Evolutionary conservation across 306 rosid genomes (phyloP).

Genomic region (Trichosanthes truncata): DNA sequence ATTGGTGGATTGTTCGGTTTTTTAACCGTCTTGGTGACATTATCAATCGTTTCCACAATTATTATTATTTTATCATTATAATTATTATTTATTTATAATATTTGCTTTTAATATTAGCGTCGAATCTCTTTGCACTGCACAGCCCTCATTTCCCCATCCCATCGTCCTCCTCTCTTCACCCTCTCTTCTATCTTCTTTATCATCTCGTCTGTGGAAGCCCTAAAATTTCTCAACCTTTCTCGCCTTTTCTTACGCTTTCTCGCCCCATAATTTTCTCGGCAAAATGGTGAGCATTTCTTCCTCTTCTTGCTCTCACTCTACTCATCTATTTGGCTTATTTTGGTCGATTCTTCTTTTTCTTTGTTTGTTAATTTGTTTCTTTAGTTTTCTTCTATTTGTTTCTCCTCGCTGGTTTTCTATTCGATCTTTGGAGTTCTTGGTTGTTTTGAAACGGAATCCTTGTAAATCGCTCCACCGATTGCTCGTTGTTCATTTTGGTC

Average conservation of each 20-base stretch:
- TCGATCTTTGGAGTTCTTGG: not conserved
- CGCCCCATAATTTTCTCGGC: conserved; percentile 13
- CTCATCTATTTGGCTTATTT: not conserved
- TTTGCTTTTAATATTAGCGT: conserved; percentile 1
- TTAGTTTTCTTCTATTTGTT: not conserved
- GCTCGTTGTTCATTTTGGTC: not conserved
- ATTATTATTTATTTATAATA: not conserved
- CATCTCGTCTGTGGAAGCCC: conserved; percentile 15
- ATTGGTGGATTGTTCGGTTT: conserved; percentile 1
- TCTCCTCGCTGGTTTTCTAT: not conserved
- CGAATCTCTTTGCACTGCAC: not conserved
- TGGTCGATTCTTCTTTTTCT: not conserved
- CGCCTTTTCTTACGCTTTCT: conserved; percentile 8
- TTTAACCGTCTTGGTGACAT: not conserved
- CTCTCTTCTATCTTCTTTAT: not conserved
- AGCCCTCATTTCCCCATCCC: conserved; percentile 3
- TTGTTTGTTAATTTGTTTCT: not conserved
- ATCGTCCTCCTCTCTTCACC: not conserved
- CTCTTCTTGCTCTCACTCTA: not conserved
- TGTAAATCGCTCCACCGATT: not conserved
- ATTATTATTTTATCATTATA: not conserved
- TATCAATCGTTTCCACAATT: conserved; percentile 17
- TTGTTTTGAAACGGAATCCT: not conserved
- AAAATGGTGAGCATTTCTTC: conserved; percentile 28
- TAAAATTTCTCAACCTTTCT: conserved; percentile 22